phyloP scores from a whole-genome alignment of 2,329 filamentous ascomycete species.

The Aspergillus sp. region DNA sequence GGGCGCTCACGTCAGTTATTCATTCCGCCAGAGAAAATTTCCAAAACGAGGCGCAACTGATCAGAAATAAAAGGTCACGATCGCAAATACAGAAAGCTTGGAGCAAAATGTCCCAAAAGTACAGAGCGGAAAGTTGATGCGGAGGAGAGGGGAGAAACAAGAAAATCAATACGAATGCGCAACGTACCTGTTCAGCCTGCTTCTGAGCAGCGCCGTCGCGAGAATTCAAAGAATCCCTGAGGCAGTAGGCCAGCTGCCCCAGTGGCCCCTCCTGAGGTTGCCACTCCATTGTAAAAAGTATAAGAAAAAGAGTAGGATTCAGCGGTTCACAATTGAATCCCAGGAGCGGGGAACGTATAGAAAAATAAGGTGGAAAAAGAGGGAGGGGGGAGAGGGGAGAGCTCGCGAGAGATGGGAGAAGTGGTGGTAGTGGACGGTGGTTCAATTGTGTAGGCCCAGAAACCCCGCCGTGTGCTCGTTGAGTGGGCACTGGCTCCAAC shows the following conservation, averaged over 20 bases:
- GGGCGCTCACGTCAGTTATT: conserved; percentile 23
- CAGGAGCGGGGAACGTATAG: conserved; percentile 12
- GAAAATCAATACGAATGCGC: conserved; percentile 12
- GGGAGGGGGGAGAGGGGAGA: conserved; percentile 9
- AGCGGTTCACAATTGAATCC: conserved; percentile 17
- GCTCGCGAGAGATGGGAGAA: conserved; percentile 12
- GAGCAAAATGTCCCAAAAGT: background rate
- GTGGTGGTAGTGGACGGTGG: conserved; percentile 6
- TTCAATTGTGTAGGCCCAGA: conserved; percentile 24
- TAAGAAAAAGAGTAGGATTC: conserved; percentile 11
- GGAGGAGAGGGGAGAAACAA: conserved; percentile 14
- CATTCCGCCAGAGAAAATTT: conserved; percentile 12
- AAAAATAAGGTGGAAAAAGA: conserved; percentile 15
- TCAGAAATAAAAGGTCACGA: conserved; percentile 10
- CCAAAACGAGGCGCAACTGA: conserved; percentile 6
- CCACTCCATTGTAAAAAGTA: conserved; percentile 73
- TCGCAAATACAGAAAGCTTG: conserved; percentile 4
- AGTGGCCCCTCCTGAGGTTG: conserved; percentile 86
- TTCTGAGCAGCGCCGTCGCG: conserved; percentile 80
- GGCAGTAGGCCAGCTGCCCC: conserved; percentile 83
- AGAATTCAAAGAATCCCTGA: conserved; percentile 89
- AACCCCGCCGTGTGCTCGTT: conserved; percentile 28
- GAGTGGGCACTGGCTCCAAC: conserved; percentile 23
- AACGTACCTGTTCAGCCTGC: conserved; percentile 82
- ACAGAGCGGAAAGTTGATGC: background rate